Evolutionary conservation across 495 filamentous ascomycete species (phyloP).

Genomic region (Thermochaetoides thermophila): DNA sequence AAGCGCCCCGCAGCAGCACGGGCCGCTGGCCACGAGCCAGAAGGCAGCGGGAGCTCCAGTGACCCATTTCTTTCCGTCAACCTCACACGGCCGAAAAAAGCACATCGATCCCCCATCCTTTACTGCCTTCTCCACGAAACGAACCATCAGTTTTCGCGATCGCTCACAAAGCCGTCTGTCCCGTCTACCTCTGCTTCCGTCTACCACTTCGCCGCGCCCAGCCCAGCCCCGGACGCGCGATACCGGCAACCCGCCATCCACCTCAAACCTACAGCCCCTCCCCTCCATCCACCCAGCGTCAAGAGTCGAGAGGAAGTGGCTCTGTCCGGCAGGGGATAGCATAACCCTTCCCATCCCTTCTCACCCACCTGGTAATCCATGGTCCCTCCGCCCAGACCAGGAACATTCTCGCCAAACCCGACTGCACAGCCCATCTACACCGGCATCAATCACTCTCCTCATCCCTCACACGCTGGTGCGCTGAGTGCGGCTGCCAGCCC

Average conservation of each 20-base stretch:
- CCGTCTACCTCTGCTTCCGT: background rate
- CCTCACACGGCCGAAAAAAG: constrained; percentile 20
- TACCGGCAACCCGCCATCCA: too few species aligned
- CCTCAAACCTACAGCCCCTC: constrained; percentile 1
- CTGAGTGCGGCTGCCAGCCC: constrained; percentile 44
- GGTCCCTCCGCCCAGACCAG: constrained; percentile 29
- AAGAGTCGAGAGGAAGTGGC: constrained; percentile 13
- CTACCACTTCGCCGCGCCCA: too few species aligned
- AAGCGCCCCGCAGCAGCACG: constrained; percentile 8
- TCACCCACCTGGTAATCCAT: constrained; percentile 17
- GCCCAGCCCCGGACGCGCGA: too few species aligned
- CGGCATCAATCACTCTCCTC: constrained; percentile 33
- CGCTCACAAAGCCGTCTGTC: background rate
- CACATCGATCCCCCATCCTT: constrained; percentile 8
- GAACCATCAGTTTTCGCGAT: background rate
- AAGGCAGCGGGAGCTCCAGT: constrained; percentile 9
- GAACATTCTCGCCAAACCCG: constrained; percentile 42
- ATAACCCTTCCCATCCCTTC: constrained; percentile 12
- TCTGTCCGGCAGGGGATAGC: constrained; percentile 19
- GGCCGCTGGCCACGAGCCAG: too few species aligned
- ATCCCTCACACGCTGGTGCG: constrained; percentile 37
- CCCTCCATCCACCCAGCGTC: constrained; percentile 1
- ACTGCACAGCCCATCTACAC: constrained; percentile 31
- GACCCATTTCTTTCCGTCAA: constrained; percentile 21
- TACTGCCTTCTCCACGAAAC: background rate